phyloP scores from a whole-genome alignment of 129 eudicot genomes.

The Mikania micrantha region DNA sequence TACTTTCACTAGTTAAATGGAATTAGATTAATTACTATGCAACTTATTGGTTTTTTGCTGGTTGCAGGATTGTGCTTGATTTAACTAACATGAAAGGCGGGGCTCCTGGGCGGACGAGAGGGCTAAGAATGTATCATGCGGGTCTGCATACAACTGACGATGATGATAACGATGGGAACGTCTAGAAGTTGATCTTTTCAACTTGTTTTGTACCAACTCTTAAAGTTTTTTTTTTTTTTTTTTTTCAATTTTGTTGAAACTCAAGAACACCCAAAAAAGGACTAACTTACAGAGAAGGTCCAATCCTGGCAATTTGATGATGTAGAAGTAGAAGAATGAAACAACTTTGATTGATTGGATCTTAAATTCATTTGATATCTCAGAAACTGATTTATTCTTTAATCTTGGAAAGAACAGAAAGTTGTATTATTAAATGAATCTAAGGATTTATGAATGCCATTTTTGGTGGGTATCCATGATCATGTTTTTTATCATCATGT shows the following conservation, averaged over 20 bases:
- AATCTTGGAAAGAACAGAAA: background rate
- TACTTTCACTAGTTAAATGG: background rate
- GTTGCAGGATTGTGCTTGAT: slow-evolving; percentile 60
- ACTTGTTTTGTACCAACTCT: slow-evolving; percentile 23
- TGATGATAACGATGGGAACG: slow-evolving; percentile 1
- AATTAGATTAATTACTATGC: background rate
- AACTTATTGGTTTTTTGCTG: background rate
- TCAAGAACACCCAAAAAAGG: slow-evolving; percentile 13
- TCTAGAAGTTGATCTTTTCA: slow-evolving; percentile 20
- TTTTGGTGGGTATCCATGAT: too few species aligned
- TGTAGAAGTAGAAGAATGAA: slow-evolving; percentile 20
- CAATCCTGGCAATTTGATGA: background rate
- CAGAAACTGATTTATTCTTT: background rate
- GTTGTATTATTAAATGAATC: background rate
- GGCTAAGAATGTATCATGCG: slow-evolving; percentile 31
- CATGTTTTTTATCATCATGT: too few species aligned
- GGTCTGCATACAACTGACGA: background rate
- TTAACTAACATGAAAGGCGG: slow-evolving; percentile 65
- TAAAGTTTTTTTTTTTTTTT: background rate
- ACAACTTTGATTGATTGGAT: background rate
- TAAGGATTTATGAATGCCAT: too few species aligned
- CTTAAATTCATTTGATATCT: background rate
- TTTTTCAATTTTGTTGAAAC: background rate
- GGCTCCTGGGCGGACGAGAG: slow-evolving; percentile 78
- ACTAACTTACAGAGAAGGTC: slow-evolving; percentile 10